Base-by-base conservation (phyloP, 2,329 filamentous ascomycete species). In the Sclerotiophoma versabilis region DNA sequence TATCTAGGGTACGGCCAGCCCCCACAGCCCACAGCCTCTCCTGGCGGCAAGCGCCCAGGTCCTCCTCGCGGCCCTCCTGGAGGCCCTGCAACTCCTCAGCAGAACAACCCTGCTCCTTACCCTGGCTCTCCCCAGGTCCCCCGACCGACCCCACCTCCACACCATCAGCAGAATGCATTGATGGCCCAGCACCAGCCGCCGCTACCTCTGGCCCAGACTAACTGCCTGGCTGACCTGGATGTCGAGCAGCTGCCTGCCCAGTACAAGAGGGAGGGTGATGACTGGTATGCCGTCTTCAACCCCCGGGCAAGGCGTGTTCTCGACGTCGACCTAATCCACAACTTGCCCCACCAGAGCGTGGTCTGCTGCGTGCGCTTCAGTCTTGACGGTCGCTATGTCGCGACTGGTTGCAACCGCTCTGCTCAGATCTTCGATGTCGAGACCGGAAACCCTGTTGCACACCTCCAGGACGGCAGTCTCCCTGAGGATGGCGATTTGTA, bases 291-390 rank as follows among this genome's bases (percentile, higher is more conserved):
- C 37, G 91, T 98, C 62, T 99, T 97, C 83, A 97, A 99, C 77
- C 92, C 93, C 37, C 86, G 89, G 53, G 90, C 97, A 30, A 91
- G 91, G 59, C 91, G 95, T 54, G 87, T 92, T 45, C 81, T 99
- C 45, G 95, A 99, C 72, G 92, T 99, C 48, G 92, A 97, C 62
- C 83, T 99, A 32, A 89, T 97, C 41, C 95, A 98, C 78, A 96
- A 92, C 51, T 84, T 99, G 47, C 86, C 87, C 57, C 95, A 99
- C 71, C 91, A 96, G 72, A 98, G 93, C 68, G 95, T 99, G 3
- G 95, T 99, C 1, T 99, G 95, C 83, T 99, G 95, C 74, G 95
- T 99, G 29, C 86, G 95, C 54, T 99, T 99, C 81, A 98, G 93
- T 74, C 86, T 90, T 49, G 95, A 99, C 71, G 95, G 95, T 64